These are phyloP conservation scores for Chlamydomonas schloesseri DNA, from an alignment of 139 green algal genomes.

Conservation along the genomic window DNA sequence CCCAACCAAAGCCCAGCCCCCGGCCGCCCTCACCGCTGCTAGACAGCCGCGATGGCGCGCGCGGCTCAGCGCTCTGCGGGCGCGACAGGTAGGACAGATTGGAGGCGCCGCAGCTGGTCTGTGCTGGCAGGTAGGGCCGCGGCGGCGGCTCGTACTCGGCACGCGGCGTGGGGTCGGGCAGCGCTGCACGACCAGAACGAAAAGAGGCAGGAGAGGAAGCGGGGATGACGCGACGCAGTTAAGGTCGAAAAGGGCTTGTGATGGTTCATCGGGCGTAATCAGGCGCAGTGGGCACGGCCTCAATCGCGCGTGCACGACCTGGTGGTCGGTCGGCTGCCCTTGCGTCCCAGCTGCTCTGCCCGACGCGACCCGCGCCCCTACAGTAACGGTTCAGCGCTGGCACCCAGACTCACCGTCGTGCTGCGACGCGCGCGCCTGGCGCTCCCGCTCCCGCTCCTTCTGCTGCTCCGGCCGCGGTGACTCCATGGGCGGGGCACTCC, in stretches of 20 bases:
- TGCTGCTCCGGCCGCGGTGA: constrained; percentile 45
- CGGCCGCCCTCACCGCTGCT: background rate
- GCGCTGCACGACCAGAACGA: background rate
- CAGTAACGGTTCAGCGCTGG: no score
- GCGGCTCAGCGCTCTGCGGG: constrained; percentile 11
- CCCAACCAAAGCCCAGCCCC: background rate
- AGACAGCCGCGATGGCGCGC: background rate
- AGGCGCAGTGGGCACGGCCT: no score
- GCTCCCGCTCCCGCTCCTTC: constrained; percentile 29
- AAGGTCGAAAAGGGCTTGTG: no score
- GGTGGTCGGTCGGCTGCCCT: no score
- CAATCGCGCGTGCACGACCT: no score
- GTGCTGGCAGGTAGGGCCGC: constrained; percentile 18
- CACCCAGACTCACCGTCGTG: constrained; percentile 4
- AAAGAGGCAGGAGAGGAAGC: background rate
- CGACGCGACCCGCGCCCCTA: no score
- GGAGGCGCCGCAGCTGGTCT: constrained; percentile 4
- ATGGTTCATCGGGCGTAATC: no score
- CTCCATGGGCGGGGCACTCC: constrained; percentile 42
- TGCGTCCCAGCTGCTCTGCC: no score
- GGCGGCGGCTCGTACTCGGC: constrained; percentile 38
- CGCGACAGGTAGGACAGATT: constrained; percentile 29
- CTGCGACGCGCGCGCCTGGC: background rate
- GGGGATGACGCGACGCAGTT: no score
- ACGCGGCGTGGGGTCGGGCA: background rate